These are phyloP conservation scores for Colletotrichum cuscutae DNA, from an alignment of 2,329 filamentous ascomycete species.

Conservation along the genomic window DNA sequence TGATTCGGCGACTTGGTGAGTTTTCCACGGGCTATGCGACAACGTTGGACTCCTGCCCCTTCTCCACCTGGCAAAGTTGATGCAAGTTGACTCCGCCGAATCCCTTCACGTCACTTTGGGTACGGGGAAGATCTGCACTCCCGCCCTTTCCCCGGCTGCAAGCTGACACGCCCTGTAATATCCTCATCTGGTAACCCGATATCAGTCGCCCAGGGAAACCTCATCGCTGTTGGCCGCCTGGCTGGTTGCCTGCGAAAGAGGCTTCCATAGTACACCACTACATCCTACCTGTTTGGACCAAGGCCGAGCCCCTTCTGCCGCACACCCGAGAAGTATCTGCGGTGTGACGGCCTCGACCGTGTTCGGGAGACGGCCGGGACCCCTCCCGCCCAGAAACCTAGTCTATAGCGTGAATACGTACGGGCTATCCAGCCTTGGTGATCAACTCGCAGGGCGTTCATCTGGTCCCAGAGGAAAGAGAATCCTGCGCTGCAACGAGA, in stretches of 20 bases:
- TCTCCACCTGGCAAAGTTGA: not conserved
- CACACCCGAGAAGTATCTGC: not conserved
- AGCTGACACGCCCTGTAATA: not conserved
- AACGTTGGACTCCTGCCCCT: not conserved
- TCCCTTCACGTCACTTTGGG: not conserved
- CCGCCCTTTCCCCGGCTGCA: constrained; percentile 22
- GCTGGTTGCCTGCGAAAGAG: not conserved
- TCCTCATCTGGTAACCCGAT: not conserved
- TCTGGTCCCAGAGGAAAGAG: not conserved
- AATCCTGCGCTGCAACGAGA: not conserved
- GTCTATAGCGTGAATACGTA: not conserved
- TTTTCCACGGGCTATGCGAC: not conserved
- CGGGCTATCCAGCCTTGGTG: not conserved
- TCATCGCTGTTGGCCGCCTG: not conserved
- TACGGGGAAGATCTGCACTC: constrained; percentile 24
- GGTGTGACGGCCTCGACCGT: not conserved
- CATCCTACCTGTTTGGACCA: not conserved
- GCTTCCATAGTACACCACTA: not conserved
- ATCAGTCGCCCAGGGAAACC: not conserved
- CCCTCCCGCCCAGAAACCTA: not conserved
- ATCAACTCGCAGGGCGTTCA: not conserved
- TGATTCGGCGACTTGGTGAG: not conserved
- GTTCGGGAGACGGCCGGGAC: not conserved
- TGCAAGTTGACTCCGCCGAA: not conserved
- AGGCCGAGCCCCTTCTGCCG: constrained; percentile 11